A percentile compares a stretch with the other conserved stretches of the same genome.
Conservation (phyloP, 306 rosid genomes). For the Rosa lucieae region DNA sequence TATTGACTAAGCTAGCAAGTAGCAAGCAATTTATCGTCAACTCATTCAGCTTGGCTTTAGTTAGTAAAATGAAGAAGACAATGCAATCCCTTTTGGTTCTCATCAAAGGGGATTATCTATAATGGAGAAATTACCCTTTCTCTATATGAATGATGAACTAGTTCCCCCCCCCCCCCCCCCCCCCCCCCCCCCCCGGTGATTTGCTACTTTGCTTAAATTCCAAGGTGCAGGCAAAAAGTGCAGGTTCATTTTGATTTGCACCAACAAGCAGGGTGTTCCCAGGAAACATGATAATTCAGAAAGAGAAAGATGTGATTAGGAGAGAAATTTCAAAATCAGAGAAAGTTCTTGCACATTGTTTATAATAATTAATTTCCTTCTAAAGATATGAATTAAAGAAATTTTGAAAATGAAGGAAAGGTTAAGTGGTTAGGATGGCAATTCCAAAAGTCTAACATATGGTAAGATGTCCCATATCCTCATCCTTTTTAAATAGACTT, state of each 20-base stretch:
- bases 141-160: neutral
- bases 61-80: neutral
- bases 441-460: slow-evolving; percentile 25
- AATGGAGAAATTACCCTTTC: neutral
- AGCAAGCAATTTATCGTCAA: neutral
- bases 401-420: slow-evolving; percentile 29
- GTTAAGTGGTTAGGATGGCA: slow-evolving; percentile 43
- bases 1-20: neutral
- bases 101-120: neutral
- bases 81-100: slow-evolving; percentile 3
- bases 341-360: slow-evolving; percentile 26
- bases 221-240: neutral
- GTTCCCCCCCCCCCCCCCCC: neutral
- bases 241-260: neutral
- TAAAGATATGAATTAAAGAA: neutral
- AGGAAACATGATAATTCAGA: neutral
- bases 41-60: neutral
- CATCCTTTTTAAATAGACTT: neutral
- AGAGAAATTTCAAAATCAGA: slow-evolving; percentile 3
- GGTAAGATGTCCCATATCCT: neutral
- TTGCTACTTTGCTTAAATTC: neutral
- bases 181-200: neutral
- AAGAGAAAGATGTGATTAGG: neutral
- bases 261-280: neutral
- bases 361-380: neutral